Base-by-base conservation (phyloP, 768 basidiomycete genomes). In the Tubosaeta brunneosetosa region DNA sequence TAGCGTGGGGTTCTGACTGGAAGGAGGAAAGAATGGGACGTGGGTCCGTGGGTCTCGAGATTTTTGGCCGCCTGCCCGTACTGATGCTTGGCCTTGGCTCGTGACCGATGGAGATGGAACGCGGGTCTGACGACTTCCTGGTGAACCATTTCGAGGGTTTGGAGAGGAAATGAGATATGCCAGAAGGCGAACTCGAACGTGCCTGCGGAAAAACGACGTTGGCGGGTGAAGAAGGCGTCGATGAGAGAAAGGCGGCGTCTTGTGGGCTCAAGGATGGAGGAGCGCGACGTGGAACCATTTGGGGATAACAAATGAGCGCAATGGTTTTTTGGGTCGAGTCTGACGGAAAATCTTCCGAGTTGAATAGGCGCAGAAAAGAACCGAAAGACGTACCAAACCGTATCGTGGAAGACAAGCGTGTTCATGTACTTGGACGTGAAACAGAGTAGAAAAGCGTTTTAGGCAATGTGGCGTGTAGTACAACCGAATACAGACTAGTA, bases 31-130 rank as follows among this genome's bases (percentile, higher is more conserved):
- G 68, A 49, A 91, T 85, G 3, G 88, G 90, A 19, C 89, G 73
- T 9, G 88, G 89, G 61, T 91, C 90, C 5, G 88, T 89, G 1
- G 89, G 89, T 43, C 85, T 83, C 31, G 90, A 91, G 34, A 91
- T 92, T 75, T 89, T 91, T 49, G 82, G 86, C 56, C 86, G 88
- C 55, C 86, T 70, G 46, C 67, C 56, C 3, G 77, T 77, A 47
- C 76, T 75, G 13, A 66, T 72, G 55, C 79, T 83, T 1, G 77
- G 58, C 52, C 82, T 71, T 1, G 81, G 77, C 51, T 83, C 80
- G 34, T 69, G 49, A 22, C 72, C 50, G 38, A 67, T 46, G 55
- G 74, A 57, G 34, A 75, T 57, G 33, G 74, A 58, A 64, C 78
- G 78, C 41, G 81, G 76, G 9, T 76, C 73, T 2, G 84, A 82